These are phyloP conservation scores for Ganoderma boninense DNA, from an alignment of 1,284 basidiomycete genomes.

Conservation along the genomic window DNA sequence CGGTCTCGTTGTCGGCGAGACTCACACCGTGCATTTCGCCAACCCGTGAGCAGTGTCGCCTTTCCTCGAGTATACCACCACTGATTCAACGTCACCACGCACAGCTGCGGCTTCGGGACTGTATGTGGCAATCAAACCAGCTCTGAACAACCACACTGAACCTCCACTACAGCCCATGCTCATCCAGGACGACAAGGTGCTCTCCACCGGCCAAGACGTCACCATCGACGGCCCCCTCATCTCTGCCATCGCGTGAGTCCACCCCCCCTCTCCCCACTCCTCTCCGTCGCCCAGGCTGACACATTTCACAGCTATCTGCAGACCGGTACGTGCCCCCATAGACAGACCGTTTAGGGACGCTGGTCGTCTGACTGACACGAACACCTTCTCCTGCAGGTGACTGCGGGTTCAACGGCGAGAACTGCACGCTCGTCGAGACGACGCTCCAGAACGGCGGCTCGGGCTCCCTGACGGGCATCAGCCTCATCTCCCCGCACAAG, in stretches of 20 bases:
- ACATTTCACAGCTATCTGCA: constrained; percentile 38
- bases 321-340: constrained; percentile 32
- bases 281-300: background rate
- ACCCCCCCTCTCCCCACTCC: too few relatives aligned
- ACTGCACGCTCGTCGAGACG: constrained; percentile 52
- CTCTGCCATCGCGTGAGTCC: constrained; percentile 6
- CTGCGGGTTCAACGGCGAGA: constrained; percentile 53
- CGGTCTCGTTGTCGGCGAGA: constrained; percentile 43
- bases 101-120: background rate
- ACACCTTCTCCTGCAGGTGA: constrained; percentile 29
- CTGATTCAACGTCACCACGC: background rate
- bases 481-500: constrained; percentile 50
- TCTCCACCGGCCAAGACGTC: background rate
- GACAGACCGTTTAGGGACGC: background rate
- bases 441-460: constrained; percentile 53
- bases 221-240: background rate
- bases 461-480: constrained; percentile 53
- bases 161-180: background rate
- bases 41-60: constrained; percentile 42
- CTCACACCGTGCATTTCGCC: constrained; percentile 47
- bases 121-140: background rate
- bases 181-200: background rate
- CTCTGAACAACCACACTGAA: background rate
- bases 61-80: background rate
- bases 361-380: background rate